Evolutionary conservation across 345 rosid genomes (phyloP).

Genomic region (Stellera chamaejasme): DNA sequence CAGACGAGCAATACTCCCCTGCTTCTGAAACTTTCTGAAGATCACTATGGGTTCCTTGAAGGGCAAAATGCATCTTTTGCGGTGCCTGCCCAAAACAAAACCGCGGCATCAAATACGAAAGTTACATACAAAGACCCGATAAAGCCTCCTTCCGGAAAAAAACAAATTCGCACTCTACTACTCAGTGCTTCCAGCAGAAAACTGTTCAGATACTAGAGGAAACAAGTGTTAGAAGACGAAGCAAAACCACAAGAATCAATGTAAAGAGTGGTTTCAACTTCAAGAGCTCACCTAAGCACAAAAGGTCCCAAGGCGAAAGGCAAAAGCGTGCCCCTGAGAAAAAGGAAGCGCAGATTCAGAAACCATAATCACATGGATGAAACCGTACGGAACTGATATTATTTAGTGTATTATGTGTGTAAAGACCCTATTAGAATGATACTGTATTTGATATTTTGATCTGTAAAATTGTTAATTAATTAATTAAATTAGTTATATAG

Average conservation of each 20-base stretch:
- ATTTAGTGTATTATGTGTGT: too few species aligned
- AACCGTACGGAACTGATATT: too few species aligned
- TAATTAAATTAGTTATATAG: too few species aligned
- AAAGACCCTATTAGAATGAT: too few species aligned
- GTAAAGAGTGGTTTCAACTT: background rate
- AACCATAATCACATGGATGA: too few species aligned
- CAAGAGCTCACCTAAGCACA: too few species aligned
- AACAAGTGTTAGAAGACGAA: background rate
- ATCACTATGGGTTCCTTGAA: constrained; percentile 16
- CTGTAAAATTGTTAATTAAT: too few species aligned
- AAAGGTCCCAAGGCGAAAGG: too few species aligned
- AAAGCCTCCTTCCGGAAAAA: background rate
- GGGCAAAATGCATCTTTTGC: constrained; percentile 25
- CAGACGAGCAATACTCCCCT: constrained; percentile 15
- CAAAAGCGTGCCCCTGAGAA: too few species aligned
- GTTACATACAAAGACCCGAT: background rate
- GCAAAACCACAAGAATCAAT: background rate
- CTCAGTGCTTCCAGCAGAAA: background rate
- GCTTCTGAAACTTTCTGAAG: constrained; percentile 11
- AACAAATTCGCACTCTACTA: background rate
- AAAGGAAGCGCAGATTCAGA: too few species aligned
- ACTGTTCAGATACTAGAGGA: background rate
- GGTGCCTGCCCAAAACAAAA: constrained; percentile 16
- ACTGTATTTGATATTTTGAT: too few species aligned
- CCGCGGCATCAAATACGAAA: constrained; percentile 10